phyloP scores from a whole-genome alignment of 2,329 filamentous ascomycete genomes.

The Ilyonectria robusta region DNA sequence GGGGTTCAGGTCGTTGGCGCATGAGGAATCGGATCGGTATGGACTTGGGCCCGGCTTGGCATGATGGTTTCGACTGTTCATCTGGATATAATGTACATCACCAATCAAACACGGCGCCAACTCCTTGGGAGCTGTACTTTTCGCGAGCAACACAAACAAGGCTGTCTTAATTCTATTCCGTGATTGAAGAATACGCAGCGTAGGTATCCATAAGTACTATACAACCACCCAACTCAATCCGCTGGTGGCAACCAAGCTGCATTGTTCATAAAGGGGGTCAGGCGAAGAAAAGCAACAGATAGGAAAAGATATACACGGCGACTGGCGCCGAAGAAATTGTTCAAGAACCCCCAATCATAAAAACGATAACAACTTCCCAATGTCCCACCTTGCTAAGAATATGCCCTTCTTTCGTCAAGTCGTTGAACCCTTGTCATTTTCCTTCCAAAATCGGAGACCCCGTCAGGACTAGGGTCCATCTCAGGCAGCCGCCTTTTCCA shows the following conservation, averaged over 20 bases:
- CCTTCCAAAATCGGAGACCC: conserved; percentile 3
- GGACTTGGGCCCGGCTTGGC: conserved; percentile 2
- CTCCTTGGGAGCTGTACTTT: neutral
- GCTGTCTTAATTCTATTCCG: conserved; percentile 28
- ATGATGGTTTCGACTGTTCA: neutral
- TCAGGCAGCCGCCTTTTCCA: conserved; percentile 28
- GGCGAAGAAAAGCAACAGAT: conserved; percentile 23
- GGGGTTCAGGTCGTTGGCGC: neutral
- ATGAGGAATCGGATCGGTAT: neutral
- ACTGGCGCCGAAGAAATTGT: conserved; percentile 34
- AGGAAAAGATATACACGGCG: conserved; percentile 29
- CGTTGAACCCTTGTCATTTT: conserved; percentile 35
- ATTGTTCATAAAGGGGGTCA: conserved; percentile 24
- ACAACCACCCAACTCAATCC: conserved; percentile 27
- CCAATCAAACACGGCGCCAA: neutral
- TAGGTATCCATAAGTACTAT: conserved; percentile 44
- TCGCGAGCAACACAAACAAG: neutral
- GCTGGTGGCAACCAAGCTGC: conserved; percentile 25
- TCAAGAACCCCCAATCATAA: conserved; percentile 27
- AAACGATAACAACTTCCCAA: conserved; percentile 29
- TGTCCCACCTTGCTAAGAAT: conserved; percentile 38
- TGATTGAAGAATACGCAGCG: conserved; percentile 40
- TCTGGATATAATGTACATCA: neutral
- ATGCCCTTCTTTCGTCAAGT: conserved; percentile 43
- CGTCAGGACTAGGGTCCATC: neutral